These are phyloP conservation scores for Brettanomyces naardenensis DNA, from an alignment of 805 yeast genomes.

Conservation along the genomic window DNA sequence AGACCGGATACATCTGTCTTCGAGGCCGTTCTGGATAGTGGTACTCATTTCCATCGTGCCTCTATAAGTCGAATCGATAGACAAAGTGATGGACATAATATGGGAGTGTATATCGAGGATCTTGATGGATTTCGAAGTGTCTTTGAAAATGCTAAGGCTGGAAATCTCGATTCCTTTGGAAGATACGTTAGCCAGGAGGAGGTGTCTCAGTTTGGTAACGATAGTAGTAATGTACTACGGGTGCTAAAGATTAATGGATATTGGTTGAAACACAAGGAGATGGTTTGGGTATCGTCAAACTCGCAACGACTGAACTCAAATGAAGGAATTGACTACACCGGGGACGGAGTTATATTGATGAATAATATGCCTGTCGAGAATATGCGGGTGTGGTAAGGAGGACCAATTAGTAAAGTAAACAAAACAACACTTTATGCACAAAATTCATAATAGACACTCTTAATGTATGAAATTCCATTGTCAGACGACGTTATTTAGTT, in stretches of 20 bases:
- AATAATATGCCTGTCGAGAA: slow-evolving; percentile 16
- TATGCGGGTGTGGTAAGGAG: slow-evolving; percentile 11
- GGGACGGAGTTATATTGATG: slow-evolving; percentile 11
- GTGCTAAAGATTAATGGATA: slow-evolving; percentile 21
- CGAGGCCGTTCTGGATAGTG: slow-evolving; percentile 9
- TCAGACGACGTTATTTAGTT: too few relatives aligned
- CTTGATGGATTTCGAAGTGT: slow-evolving; percentile 35
- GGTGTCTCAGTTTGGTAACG: background rate
- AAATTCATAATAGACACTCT: too few relatives aligned
- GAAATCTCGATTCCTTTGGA: slow-evolving; percentile 34
- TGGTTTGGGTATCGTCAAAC: slow-evolving; percentile 16
- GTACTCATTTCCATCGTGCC: slow-evolving; percentile 2
- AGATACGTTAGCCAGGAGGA: slow-evolving; percentile 22
- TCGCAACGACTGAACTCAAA: background rate
- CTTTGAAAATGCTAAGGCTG: slow-evolving; percentile 37
- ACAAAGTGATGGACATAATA: slow-evolving; percentile 17
- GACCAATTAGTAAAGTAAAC: too few relatives aligned
- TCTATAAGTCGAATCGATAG: slow-evolving; percentile 2
- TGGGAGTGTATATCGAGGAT: slow-evolving; percentile 28
- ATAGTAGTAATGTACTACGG: slow-evolving; percentile 8
- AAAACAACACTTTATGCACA: too few relatives aligned
- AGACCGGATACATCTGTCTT: slow-evolving; percentile 5
- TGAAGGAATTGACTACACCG: slow-evolving; percentile 6
- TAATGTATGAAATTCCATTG: too few relatives aligned
- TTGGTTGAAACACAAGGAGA: slow-evolving; percentile 9